Percentiles rank a stretch among this genome's conserved stretches.
phyloP scores from a whole-genome alignment of 495 filamentous ascomycete species.

The Podospora tetraspora region DNA sequence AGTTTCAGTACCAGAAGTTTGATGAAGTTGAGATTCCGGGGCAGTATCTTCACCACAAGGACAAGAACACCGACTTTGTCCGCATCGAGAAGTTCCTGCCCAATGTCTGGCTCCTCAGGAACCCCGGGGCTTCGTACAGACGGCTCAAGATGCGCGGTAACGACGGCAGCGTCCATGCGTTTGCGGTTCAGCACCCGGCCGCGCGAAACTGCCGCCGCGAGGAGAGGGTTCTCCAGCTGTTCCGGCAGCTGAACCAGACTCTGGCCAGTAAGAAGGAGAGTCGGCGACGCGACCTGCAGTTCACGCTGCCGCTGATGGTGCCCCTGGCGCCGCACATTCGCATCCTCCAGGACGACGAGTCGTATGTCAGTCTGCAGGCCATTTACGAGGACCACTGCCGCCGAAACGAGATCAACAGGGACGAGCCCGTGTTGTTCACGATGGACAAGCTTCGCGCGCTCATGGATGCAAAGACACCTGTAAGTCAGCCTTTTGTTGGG shows the following conservation, averaged over 20 bases:
- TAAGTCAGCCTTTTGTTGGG: constrained; percentile 33
- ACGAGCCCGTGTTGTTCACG: constrained; percentile 89
- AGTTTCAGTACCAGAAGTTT: constrained; percentile 95
- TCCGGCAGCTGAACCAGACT: constrained; percentile 91
- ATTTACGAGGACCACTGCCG: constrained; percentile 95
- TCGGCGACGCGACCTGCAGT: constrained; percentile 86
- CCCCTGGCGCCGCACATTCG: constrained; percentile 89
- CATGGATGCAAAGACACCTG: constrained; percentile 59
- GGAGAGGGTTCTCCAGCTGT: constrained; percentile 93
- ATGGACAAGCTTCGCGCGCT: constrained; percentile 85
- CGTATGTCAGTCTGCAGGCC: constrained; percentile 88
- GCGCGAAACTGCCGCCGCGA: constrained; percentile 87
- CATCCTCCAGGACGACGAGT: constrained; percentile 89
- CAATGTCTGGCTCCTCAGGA: constrained; percentile 84
- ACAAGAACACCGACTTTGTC: constrained; percentile 98
- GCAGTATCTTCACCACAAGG: constrained; percentile 92
- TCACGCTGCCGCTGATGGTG: constrained; percentile 91
- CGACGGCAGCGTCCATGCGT: constrained; percentile 90
- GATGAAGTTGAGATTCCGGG: constrained; percentile 98
- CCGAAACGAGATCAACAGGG: constrained; percentile 77
- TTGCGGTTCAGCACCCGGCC: constrained; percentile 92
- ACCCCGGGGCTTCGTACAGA: constrained; percentile 81
- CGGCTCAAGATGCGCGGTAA: constrained; percentile 95
- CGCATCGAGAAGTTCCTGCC: constrained; percentile 95
- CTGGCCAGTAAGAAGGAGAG: constrained; percentile 90